Evolutionary conservation across 345 rosid species (phyloP).

Genomic region (Pistacia integerrima): DNA sequence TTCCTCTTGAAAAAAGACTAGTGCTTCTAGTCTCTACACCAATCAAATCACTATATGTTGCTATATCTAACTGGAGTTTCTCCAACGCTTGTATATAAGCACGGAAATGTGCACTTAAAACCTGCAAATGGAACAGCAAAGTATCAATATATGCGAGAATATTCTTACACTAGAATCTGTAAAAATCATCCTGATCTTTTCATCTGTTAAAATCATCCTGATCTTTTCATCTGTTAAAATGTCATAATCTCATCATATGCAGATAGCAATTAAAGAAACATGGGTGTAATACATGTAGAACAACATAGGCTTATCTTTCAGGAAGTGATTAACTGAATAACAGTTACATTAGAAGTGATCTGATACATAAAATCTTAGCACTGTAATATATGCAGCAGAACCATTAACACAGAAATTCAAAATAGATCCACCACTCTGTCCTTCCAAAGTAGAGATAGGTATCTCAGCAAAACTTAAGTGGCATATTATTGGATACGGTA

Average conservation of each 20-base stretch:
- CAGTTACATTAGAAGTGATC: background rate
- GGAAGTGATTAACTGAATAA: background rate
- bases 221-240: background rate
- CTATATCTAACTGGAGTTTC: slow-evolving; percentile 95
- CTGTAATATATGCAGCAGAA: background rate
- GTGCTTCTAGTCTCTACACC: slow-evolving; percentile 94
- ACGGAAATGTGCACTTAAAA: slow-evolving; percentile 95
- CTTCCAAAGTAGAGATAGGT: background rate
- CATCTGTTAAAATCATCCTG: background rate
- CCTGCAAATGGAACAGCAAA: slow-evolving; percentile 54
- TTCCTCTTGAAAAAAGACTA: slow-evolving; percentile 78
- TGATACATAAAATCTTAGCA: background rate
- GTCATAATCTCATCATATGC: background rate
- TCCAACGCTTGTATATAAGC: slow-evolving; percentile 97
- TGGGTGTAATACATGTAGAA: background rate
- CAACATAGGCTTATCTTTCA: background rate
- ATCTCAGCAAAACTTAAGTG: background rate
- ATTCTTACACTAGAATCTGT: background rate
- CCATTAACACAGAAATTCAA: background rate
- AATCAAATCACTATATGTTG: slow-evolving; percentile 87
- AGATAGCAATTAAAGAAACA: background rate
- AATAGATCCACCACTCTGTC: background rate
- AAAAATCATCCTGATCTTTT: background rate
- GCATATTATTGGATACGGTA: background rate
- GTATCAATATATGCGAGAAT: slow-evolving; percentile 1